Conservation (phyloP, 768 basidiomycete genomes). For the Mycena olivaceomarginata region DNA sequence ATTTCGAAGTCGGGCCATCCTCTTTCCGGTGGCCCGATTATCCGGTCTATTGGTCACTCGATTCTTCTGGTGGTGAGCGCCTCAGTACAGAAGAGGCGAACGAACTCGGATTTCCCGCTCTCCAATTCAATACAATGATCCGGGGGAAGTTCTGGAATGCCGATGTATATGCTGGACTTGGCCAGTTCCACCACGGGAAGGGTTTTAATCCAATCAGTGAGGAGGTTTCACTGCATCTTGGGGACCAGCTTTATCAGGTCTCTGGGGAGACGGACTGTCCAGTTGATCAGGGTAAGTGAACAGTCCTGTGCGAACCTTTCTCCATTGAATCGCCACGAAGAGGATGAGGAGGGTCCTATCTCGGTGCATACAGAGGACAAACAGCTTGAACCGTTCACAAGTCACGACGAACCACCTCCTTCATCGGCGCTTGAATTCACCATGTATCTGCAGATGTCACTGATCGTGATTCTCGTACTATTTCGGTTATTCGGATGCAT, state of each 20-base stretch:
- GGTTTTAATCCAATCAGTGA: neutral
- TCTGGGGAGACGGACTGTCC: neutral
- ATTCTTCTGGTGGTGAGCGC: neutral
- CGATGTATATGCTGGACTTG: neutral
- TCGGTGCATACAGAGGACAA: neutral
- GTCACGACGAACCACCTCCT: too few species aligned
- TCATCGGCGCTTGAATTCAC: too few species aligned
- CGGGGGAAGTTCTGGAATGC: slow-evolving; percentile 6
- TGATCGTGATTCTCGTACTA: too few species aligned
- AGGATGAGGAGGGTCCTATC: neutral
- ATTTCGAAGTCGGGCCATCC: neutral
- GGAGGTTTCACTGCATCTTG: neutral
- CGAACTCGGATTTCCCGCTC: neutral
- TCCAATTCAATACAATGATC: neutral
- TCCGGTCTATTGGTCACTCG: neutral
- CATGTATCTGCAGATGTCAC: too few species aligned
- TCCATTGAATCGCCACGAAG: neutral
- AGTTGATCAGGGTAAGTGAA: neutral
- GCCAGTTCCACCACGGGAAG: neutral
- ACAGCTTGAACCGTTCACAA: neutral
- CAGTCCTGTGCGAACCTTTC: neutral
- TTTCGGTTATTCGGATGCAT: too few species aligned
- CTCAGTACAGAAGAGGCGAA: neutral
- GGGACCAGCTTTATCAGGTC: neutral
- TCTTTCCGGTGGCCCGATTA: neutral